phyloP scores from a whole-genome alignment of 73 alveolate genomes.

The Blepharisma stoltei region DNA sequence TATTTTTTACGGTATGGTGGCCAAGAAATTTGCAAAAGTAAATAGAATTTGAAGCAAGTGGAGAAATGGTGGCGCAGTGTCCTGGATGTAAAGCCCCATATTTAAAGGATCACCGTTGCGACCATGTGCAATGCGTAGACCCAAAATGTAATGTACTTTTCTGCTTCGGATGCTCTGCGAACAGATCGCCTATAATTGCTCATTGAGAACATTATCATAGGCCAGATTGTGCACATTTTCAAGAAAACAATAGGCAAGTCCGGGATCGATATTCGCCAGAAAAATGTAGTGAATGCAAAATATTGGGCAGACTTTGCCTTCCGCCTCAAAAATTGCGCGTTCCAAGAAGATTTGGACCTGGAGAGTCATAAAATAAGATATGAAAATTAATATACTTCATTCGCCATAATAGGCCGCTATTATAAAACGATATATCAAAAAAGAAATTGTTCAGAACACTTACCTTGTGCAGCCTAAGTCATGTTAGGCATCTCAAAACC shows the following conservation, averaged over 20 bases:
- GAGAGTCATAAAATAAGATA: no score
- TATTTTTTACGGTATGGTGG: no score
- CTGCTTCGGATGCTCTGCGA: constrained; percentile 38
- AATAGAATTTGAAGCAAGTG: background rate
- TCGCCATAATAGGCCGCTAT: no score
- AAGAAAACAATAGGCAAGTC: no score
- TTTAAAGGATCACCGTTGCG: constrained; percentile 34
- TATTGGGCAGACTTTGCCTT: background rate
- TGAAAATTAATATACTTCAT: no score
- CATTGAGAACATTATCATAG: constrained; percentile 52
- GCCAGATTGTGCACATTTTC: constrained; percentile 26
- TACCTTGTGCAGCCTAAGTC: no score
- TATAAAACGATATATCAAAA: no score
- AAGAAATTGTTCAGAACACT: no score
- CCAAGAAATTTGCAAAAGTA: no score
- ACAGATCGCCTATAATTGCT: constrained; percentile 29
- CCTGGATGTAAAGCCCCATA: constrained; percentile 8
- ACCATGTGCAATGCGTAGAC: constrained; percentile 22
- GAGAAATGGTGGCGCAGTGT: background rate
- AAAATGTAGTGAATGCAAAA: background rate
- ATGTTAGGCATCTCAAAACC: no score
- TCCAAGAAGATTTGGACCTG: background rate
- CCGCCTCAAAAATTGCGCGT: background rate
- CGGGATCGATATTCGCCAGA: background rate
- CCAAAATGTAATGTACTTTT: constrained; percentile 22